Base-by-base conservation (phyloP, 1,284 basidiomycete genomes). In the Sporisorium exsertum region DNA sequence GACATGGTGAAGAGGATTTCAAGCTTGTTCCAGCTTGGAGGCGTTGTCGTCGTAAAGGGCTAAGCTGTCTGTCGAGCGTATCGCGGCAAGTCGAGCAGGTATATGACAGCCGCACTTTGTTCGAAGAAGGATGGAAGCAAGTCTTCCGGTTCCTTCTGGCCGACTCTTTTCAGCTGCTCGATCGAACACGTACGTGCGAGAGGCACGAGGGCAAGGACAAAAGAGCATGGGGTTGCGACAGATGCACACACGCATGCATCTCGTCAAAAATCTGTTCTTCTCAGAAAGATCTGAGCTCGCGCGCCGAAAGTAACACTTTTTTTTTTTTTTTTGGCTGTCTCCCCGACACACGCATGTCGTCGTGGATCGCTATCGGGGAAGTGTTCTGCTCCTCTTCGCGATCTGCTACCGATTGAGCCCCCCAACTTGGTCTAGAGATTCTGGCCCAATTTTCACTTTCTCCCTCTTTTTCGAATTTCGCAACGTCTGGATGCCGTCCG, bases 1-100 rank as follows among this genome's bases (percentile, higher is more conserved):
- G 77, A 54, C 77, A 79, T 79, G 47, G 20, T 64, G 57, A 58
- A 24, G 24, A 35, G 42, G 40, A 35, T 27, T 40, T 16, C 13
- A 18, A 16, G 3, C 22, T 26, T 40, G 51, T 24, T 18, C 16
- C 22, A 13, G 22, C 24, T n/a, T 40, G 37, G n/a, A 8, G 18
- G 27, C 13, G 52, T 15, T 45, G 22, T 57, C 32, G 20, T 47
- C 43, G 55, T 46, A 22, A 15, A 35, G 55, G 35, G 49, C n/a
- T 18, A 50, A 50, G 49, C 18, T 49, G 10, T 10, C 29, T 29
- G 49, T 5, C n/a, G 32, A 32, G 5, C 5, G 24, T 47, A 15
- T 29, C 40, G n/a, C 40, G 3, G n/a, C 40, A 43, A 20, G 15
- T 43, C 7, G 46, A 47, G 9, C 24, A 46, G 45, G 24, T 47